Percentiles rank a stretch among this genome's conserved stretches.
phyloP scores from a whole-genome alignment of 2,329 filamentous ascomycete species.

The Cercospora janseana region DNA sequence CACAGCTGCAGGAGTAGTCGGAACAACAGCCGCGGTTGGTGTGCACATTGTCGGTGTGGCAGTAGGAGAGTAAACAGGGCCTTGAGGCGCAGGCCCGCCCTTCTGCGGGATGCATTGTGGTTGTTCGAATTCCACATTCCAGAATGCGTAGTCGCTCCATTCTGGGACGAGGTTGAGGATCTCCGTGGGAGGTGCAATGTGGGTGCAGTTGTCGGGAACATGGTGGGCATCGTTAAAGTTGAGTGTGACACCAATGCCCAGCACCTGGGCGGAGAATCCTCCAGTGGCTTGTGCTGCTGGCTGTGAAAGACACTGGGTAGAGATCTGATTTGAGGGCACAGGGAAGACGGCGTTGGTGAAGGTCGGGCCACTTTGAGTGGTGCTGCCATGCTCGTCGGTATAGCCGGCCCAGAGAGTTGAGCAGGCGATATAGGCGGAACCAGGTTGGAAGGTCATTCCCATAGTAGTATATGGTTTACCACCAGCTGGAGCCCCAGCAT shows the following conservation, averaged over 20 bases:
- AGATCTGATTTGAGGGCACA: constrained; percentile 26
- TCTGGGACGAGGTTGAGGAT: constrained; percentile 14
- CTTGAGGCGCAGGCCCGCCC: not conserved
- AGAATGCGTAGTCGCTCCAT: constrained; percentile 10
- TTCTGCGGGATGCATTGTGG: constrained; percentile 7
- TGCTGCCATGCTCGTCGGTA: constrained; percentile 13
- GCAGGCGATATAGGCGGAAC: constrained; percentile 26
- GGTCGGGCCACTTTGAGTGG: constrained; percentile 22
- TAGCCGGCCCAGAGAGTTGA: constrained; percentile 15
- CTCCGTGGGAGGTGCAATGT: constrained; percentile 13
- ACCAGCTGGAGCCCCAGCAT: constrained; percentile 9
- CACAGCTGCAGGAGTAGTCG: constrained; percentile 1
- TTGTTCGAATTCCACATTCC: constrained; percentile 3
- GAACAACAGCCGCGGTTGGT: constrained; percentile 8
- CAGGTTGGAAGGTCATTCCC: constrained; percentile 25
- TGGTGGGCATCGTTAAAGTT: not conserved
- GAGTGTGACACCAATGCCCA: not conserved
- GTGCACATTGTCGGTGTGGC: constrained; percentile 5
- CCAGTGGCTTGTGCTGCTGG: not conserved
- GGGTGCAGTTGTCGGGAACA: not conserved
- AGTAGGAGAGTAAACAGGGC: constrained; percentile 1
- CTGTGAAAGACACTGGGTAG: constrained; percentile 22
- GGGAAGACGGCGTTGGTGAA: constrained; percentile 30
- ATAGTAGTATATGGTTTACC: constrained; percentile 20
- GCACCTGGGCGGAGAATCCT: no score